Conservation (phyloP, 2,329 filamentous ascomycete species). For the Hymenoscyphus fructigenus region DNA sequence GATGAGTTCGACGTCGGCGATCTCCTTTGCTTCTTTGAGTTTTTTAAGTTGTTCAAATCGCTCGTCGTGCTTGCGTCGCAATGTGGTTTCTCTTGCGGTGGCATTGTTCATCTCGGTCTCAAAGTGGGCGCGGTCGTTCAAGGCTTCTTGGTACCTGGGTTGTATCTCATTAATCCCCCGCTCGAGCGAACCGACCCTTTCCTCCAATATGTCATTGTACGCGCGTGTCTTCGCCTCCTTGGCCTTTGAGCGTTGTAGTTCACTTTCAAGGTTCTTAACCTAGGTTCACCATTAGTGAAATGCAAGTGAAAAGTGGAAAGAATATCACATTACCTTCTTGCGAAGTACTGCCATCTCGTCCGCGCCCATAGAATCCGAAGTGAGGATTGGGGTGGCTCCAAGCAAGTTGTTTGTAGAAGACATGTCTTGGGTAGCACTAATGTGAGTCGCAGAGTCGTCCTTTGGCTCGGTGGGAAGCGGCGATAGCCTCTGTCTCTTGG, state of each 20-base stretch:
- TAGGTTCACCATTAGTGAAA: slow-evolving; percentile 2
- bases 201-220: slow-evolving; percentile 46
- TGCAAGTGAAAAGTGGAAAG: not conserved
- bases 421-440: too few relatives aligned
- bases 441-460: not conserved
- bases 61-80: slow-evolving; percentile 26
- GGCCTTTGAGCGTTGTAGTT: slow-evolving; percentile 28
- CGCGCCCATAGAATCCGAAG: not conserved
- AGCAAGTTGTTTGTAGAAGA: too few relatives aligned
- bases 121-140: slow-evolving; percentile 52
- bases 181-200: slow-evolving; percentile 47
- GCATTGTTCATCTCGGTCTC: slow-evolving; percentile 41
- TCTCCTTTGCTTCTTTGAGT: slow-evolving; percentile 26
- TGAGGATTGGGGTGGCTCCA: not conserved
- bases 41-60: slow-evolving; percentile 28
- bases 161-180: slow-evolving; percentile 46
- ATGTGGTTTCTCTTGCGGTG: slow-evolving; percentile 12
- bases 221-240: slow-evolving; percentile 41
- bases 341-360: not conserved
- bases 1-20: slow-evolving; percentile 32
- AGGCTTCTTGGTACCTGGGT: slow-evolving; percentile 47
- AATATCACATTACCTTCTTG: not conserved
- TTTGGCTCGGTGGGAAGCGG: slow-evolving; percentile 13
- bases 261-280: slow-evolving; percentile 40
- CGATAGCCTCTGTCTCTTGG: slow-evolving; percentile 28